A percentile compares a stretch with the other conserved stretches of the same genome.
These are phyloP conservation scores for Puccinia coronata DNA, from an alignment of 1,284 basidiomycete genomes.

Conservation along the genomic window DNA sequence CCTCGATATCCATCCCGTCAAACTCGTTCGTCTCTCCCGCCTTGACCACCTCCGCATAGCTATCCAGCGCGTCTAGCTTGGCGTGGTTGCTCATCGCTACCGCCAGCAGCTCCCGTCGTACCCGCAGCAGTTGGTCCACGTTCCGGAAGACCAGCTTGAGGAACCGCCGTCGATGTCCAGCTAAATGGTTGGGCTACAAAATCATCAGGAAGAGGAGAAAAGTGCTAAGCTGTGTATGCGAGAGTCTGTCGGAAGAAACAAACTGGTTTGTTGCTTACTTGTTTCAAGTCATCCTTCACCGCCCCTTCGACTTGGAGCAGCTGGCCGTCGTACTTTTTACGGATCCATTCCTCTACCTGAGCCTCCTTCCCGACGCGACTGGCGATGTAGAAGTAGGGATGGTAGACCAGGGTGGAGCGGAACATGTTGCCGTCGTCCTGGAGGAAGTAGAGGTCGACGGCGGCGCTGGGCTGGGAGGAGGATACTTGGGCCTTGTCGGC, in stretches of 20 bases:
- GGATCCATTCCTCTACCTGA: slow-evolving; percentile 90
- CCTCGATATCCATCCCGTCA: slow-evolving; percentile 38
- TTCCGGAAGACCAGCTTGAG: slow-evolving; percentile 90
- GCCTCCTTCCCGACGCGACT: slow-evolving; percentile 82
- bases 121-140: slow-evolving; percentile 82
- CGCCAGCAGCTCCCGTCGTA: slow-evolving; percentile 84
- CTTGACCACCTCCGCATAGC: slow-evolving; percentile 93
- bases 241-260: too few relatives aligned
- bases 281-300: slow-evolving; percentile 87
- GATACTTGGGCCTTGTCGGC: slow-evolving; percentile 65
- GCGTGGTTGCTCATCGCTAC: slow-evolving; percentile 85
- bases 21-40: slow-evolving; percentile 52
- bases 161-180: slow-evolving; percentile 84
- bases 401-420: slow-evolving; percentile 87
- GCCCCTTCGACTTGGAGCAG: slow-evolving; percentile 76
- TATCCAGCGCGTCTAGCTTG: slow-evolving; percentile 93
- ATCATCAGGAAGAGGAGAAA: slow-evolving; percentile 11
- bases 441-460: slow-evolving; percentile 96
- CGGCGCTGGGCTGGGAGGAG: slow-evolving; percentile 65
- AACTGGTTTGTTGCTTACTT: slow-evolving; percentile 60
- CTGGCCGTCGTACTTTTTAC: slow-evolving; percentile 87
- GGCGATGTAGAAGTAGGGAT: slow-evolving; percentile 91
- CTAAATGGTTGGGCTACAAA: slow-evolving; percentile 84
- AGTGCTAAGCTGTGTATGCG: slow-evolving; percentile 20
- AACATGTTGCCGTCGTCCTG: slow-evolving; percentile 96